A percentile compares a stretch with the other conserved stretches of the same genome.
Conservation (phyloP, 306 rosid species). For the Quercus berberidifolia region DNA sequence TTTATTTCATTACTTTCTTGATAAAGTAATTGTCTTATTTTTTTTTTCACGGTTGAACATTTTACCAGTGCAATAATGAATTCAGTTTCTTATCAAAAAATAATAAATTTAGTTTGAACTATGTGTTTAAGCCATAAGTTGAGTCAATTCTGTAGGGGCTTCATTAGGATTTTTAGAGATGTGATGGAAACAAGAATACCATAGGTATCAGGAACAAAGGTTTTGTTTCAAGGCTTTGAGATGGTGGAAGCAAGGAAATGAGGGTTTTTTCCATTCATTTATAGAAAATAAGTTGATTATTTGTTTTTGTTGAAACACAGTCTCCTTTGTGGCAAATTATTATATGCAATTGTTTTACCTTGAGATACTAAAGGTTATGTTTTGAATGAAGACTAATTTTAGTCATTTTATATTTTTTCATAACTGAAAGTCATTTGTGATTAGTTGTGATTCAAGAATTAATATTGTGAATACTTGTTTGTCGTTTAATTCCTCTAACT, state of each 20-base stretch:
- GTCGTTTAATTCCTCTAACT: constrained; percentile 6
- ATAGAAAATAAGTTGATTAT: neutral
- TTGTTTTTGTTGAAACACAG: neutral
- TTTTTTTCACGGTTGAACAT: neutral
- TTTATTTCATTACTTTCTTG: neutral
- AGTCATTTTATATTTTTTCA: neutral
- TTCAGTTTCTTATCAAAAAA: neutral
- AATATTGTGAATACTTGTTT: constrained; percentile 2
- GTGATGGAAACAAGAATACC: neutral
- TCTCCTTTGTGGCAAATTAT: neutral
- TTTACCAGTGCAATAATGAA: neutral
- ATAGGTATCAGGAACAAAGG: neutral
- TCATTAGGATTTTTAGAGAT: neutral
- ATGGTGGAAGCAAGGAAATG: neutral
- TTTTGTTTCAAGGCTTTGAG: neutral
- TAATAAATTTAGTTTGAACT: neutral
- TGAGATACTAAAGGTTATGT: neutral
- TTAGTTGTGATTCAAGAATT: neutral
- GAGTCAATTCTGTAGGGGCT: neutral
- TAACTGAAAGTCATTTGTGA: neutral
- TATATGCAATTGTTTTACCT: neutral
- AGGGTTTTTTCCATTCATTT: neutral
- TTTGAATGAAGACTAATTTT: neutral
- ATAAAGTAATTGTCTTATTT: neutral
- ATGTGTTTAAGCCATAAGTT: neutral